Percentiles rank a stretch among this genome's conserved stretches.
These are phyloP conservation scores for Theobroma grandiflorum DNA, from an alignment of 441 rosid genomes.

Conservation along the genomic window DNA sequence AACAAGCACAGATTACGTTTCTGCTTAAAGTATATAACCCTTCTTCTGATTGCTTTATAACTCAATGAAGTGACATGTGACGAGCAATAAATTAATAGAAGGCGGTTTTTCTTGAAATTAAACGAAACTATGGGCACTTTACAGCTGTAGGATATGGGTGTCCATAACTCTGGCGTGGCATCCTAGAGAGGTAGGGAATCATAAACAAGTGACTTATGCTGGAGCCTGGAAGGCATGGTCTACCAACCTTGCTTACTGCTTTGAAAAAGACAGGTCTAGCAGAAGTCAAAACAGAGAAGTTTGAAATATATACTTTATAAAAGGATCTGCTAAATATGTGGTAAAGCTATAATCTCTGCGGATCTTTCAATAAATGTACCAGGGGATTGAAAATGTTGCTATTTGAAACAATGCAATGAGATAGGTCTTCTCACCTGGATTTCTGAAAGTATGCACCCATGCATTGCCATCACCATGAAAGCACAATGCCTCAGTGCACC, in stretches of 20 bases:
- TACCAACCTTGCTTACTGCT: not conserved
- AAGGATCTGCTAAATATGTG: not conserved
- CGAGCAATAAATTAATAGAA: not conserved
- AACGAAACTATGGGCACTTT: not conserved
- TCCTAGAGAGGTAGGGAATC: not conserved
- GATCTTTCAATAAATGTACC: not conserved
- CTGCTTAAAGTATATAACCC: not conserved
- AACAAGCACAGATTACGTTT: not conserved
- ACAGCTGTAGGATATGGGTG: not conserved
- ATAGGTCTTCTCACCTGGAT: slow-evolving; percentile 58
- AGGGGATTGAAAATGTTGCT: not conserved
- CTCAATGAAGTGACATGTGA: slow-evolving; percentile 4
- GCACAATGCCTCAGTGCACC: slow-evolving; percentile 84
- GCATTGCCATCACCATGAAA: slow-evolving; percentile 86
- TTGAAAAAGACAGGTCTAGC: not conserved
- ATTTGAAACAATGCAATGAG: not conserved
- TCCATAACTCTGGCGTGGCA: not conserved
- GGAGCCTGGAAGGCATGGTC: not conserved
- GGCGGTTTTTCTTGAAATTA: not conserved
- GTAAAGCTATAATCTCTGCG: not conserved
- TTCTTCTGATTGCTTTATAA: not conserved
- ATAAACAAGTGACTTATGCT: not conserved
- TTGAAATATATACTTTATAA: not conserved
- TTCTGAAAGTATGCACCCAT: slow-evolving; percentile 78
- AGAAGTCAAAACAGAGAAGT: not conserved